These are phyloP conservation scores for Rhododendron williamsianum DNA, from an alignment of 148 eudicot genomes.

Conservation along the genomic window DNA sequence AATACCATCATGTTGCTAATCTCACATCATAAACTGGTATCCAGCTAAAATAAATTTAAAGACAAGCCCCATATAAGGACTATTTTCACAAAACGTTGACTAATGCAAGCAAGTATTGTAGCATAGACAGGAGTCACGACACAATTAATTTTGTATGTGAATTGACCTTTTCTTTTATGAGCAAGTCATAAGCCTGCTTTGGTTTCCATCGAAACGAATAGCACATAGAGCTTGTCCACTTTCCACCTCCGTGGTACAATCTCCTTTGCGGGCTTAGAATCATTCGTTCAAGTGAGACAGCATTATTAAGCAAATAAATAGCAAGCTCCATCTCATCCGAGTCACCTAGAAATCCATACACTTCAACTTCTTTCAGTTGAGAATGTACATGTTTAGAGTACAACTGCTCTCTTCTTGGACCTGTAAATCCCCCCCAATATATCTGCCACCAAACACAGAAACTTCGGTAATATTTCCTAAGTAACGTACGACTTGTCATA, in stretches of 20 bases:
- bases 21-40: background rate
- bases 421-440: background rate
- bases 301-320: background rate
- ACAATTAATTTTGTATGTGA: background rate
- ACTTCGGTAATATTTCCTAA: background rate
- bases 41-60: background rate
- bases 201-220: too few species aligned
- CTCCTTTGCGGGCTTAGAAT: background rate
- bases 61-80: background rate
- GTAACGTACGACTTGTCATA: background rate
- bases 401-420: background rate
- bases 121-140: background rate
- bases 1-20: background rate
- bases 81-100: background rate
- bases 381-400: conserved; percentile 6
- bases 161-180: background rate
- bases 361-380: conserved; percentile 14
- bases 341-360: background rate
- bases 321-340: background rate
- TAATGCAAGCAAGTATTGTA: background rate
- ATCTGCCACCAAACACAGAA: background rate
- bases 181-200: background rate
- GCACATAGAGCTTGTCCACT: too few species aligned
- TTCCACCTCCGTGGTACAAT: background rate
- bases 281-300: conserved; percentile 19